Evolutionary conservation across 129 eudicot genomes (phyloP), one percentile per base, ranked within the genome.

Genomic region (Flaveria brownii): DNA sequence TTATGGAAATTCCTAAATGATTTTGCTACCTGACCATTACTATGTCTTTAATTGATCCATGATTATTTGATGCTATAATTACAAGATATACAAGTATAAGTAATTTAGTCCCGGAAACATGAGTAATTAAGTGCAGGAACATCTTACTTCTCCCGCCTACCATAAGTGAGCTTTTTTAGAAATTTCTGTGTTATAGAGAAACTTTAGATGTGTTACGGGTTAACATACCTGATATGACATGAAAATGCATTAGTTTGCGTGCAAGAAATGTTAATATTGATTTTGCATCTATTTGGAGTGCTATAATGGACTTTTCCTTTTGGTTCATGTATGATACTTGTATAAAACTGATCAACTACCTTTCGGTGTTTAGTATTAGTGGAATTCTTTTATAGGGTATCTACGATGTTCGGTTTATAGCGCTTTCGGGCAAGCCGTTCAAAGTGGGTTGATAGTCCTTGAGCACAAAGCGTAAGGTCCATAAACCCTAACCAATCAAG

Each of bases 401-500:
- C 39, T 49, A 49, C 51, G 11, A 70, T 46, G 26, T 61, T 71
- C 3, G 18, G 71, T 61, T 72, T 71, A 78, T 15, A 71, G 71
- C 18, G 69, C 45, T 68, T 78, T 63, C 46, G 69, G 45, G 45
- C 55, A 18, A 78, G 77, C 71, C 77, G 1, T 71, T 45, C 47
- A 57, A 77, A 68, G 81, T 41, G 75, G 57, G 17, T 70, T 15
- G 77, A 70, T 78, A 78, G 63, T n/a, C 70, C 20, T 57, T 70
- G 46, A 60, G 13, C 79, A 65, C 52, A 73, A 80, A 73, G 52
- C 42, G 84, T 80, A 43, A 42, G 51, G 43, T 71, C 78, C 72
- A 63, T 74, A 71, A 71, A 62, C 67, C 47, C 47, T 10, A 52
- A 79, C 77, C 77, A 54, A 33, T 72, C 33, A 60, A 43, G 66